These are phyloP conservation scores for Aristolochia fimbriata DNA, from an alignment of 164 flowering plant species.

Conservation along the genomic window DNA sequence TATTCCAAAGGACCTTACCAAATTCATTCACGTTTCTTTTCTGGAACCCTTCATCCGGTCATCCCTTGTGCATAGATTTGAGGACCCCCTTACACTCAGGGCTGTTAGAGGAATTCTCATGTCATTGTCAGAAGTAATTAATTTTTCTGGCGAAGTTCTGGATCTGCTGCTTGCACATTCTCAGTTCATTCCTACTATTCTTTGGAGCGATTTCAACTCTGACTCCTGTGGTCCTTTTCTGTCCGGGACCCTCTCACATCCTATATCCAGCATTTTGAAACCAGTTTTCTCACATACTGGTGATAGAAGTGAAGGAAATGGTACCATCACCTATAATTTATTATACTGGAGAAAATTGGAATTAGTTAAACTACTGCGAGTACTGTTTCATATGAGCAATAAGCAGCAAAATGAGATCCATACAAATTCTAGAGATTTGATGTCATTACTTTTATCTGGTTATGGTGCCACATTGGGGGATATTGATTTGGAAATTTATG, in stretches of 20 bases:
- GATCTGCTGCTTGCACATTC: conserved; percentile 76
- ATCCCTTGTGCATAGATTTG: conserved; percentile 67
- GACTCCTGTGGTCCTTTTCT: conserved; percentile 21
- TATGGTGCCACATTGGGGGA: conserved; percentile 77
- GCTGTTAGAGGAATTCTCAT: conserved; percentile 35
- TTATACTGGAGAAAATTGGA: conserved; percentile 36
- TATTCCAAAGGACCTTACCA: conserved; percentile 29
- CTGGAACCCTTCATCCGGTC: conserved; percentile 44
- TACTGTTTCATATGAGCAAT: conserved; percentile 29
- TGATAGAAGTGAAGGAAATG: conserved; percentile 13
- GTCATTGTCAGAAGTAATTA: conserved; percentile 32
- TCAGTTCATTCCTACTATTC: conserved; percentile 50
- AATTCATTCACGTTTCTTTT: conserved; percentile 41
- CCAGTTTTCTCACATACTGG: conserved; percentile 19
- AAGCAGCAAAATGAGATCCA: conserved; percentile 22
- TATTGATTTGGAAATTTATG: conserved; percentile 63
- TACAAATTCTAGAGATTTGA: conserved; percentile 48
- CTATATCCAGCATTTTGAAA: conserved; percentile 62
- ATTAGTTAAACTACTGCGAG: conserved; percentile 57
- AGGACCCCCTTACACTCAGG: conserved; percentile 53
- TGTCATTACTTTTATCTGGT: conserved; percentile 58
- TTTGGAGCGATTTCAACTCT: conserved; percentile 17
- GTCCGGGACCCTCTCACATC: conserved; percentile 38
- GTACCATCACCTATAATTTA: conserved; percentile 6
- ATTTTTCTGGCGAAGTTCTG: conserved; percentile 28